phyloP scores from a whole-genome alignment of 805 yeast genomes.

The Kodamaea kaohsiungensis region DNA sequence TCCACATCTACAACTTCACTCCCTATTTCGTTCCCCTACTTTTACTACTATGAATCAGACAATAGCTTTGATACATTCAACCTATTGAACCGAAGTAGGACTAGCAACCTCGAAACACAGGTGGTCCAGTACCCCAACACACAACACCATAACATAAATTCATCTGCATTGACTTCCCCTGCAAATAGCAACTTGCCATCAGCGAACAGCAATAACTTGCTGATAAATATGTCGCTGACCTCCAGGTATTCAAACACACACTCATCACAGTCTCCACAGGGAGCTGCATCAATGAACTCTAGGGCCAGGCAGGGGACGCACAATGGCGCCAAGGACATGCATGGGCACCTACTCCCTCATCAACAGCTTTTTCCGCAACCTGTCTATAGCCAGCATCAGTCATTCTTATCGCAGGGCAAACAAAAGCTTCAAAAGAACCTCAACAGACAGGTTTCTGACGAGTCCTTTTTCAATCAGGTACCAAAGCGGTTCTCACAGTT shows the following conservation, averaged over 20 bases:
- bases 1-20: constrained; percentile 27
- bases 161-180: constrained; percentile 8
- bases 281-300: constrained; percentile 1
- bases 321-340: not conserved
- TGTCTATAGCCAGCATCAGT: constrained; percentile 3
- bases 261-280: constrained; percentile 1
- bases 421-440: constrained; percentile 12
- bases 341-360: constrained; percentile 2
- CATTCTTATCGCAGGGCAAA: constrained; percentile 19
- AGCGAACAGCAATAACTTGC: not conserved
- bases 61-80: constrained; percentile 30
- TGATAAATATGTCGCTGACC: not conserved
- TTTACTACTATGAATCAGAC: constrained; percentile 19
- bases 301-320: not conserved
- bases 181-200: constrained; percentile 6
- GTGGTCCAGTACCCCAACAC: constrained; percentile 26
- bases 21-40: constrained; percentile 31
- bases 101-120: constrained; percentile 8
- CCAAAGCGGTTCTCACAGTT: constrained; percentile 44
- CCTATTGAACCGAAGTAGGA: constrained; percentile 15
- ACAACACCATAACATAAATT: constrained; percentile 16
- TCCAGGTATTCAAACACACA: constrained; percentile 1
- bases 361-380: not conserved
- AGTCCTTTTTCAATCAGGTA: constrained; percentile 31
- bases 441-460: constrained; percentile 8